phyloP scores from a whole-genome alignment of 108 stramenopile genomes.

The Discostella pseudostelligera region DNA sequence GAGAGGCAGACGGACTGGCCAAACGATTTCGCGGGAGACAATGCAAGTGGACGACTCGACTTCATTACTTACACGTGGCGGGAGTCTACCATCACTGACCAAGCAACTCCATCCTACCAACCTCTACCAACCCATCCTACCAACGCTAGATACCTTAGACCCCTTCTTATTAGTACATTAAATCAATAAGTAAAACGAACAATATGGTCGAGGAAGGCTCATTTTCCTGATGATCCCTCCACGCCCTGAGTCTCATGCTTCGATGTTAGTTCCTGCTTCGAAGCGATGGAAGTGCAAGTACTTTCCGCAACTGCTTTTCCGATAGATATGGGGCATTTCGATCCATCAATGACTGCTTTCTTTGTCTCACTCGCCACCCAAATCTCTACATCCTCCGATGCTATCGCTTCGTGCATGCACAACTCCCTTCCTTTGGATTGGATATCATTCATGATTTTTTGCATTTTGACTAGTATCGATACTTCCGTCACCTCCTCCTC shows the following conservation, averaged over 20 bases:
- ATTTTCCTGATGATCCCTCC: background rate
- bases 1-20: no score
- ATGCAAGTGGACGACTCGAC: no score
- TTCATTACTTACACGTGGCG: no score
- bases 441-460: conserved; percentile 51
- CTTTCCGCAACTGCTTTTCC: conserved; percentile 20
- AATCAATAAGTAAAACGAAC: no score
- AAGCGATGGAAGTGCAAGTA: conserved; percentile 3
- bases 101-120: no score
- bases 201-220: no score
- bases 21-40: no score
- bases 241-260: conserved; percentile 1
- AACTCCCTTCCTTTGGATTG: conserved; percentile 74
- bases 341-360: conserved; percentile 30
- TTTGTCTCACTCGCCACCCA: conserved; percentile 23
- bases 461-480: conserved; percentile 36
- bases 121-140: no score
- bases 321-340: conserved; percentile 36
- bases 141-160: no score
- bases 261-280: conserved; percentile 9
- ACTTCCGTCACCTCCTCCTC: conserved; percentile 38
- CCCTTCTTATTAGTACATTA: no score
- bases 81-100: no score
- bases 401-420: conserved; percentile 76
- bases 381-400: conserved; percentile 29